Evolutionary conservation across 805 yeast genomes (phyloP), one percentile per base, ranked within the genome.

Genomic region (Candida patagonica): DNA sequence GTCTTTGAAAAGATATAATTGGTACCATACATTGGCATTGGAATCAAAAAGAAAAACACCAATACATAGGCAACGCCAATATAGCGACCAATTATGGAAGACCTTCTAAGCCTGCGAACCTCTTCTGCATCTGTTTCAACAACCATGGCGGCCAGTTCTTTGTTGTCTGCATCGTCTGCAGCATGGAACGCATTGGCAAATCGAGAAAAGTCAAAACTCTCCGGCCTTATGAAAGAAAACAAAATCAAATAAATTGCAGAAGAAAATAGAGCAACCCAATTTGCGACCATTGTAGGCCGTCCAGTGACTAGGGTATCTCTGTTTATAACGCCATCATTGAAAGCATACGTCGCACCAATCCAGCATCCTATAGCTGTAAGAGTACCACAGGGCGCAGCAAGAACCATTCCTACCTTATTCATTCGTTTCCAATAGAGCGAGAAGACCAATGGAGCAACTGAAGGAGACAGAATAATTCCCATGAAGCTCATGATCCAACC

Each of bases 311-410:
- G 41, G 1, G 64, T 59, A 26, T 35, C 43, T 38, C 52, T 57
- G 41, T 55, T 44, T 31, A 61, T 37, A 5, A 52, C 47, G 3
- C 53, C 56, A 26, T 43, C 53, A 2, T 45, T 51, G 34, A 49
- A 57, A 4, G 38, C 47, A 23, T 56, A 53, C 2, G 61, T 43
- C 17, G 59, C 40, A 7, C 59, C 66, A 21, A 62, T 65, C 35
- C 62, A 48, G 83, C 87, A 80, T 2, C 84, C 66, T 64, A 78
- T 73, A 26, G 88, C 70, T 3, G 94, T 86, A 36, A 77, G 63
- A 1, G 66, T 70, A 19, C 95, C 92, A 30, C 84, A 59, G 8
- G 85, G 73, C 34, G 96, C 95, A 1, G 95, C 74, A 30, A 68
- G 63, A 16, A 74, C 68, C 42, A 38, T 38, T 2, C 37, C 42